Evolutionary conservation across 1,284 basidiomycete genomes (phyloP), one percentile per base, ranked within the genome.

Genomic region (Stygiomarasmius scandens): DNA sequence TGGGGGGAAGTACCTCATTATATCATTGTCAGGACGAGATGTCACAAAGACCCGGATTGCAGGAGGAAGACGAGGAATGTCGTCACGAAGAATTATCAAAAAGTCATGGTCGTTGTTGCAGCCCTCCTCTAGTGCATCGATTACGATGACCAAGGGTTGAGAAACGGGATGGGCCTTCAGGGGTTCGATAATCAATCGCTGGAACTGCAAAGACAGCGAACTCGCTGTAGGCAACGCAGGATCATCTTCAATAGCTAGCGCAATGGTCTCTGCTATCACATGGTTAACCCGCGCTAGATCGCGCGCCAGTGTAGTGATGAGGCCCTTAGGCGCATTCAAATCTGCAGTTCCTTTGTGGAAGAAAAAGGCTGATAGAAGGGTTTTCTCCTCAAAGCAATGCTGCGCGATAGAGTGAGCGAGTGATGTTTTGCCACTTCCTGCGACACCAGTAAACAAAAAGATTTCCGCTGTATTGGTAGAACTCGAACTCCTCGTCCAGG

Each of bases 401-500:
- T 57, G 44, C 2, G 66, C 64, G 45, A 67, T 49, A n/a, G 63
- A 58, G 46, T 66, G 65, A 10, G 66, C 63, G 29, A 69, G 56
- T 1, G 64, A 56, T 34, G 54, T 63, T 53, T 67, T 66, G 10
- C 64, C 66, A 23, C 51, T 58, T 12, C 65, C 65, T 11, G 65
- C 59, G 6, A 62, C 61, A 22, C 61, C 63, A 3, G 55, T 58
- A 34, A 67, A 49, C 8, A 64, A 38, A 29, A 61, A 60, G 9
- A 63, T 54, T 43, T 57, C 49, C 2, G 56, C 58, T 8, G 46
- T 19, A 12, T 43, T 29, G 2, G 49, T 10, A n/a, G 9, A 19
- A 23, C 54, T 44, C 14, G 24, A 23, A 14, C 24, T 23, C 12
- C 29, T 5, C 6, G 63, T 56, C 64, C 58, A 63, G 24, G 49